A percentile compares a stretch with the other conserved stretches of the same genome.
Evolutionary conservation across 768 basidiomycete genomes (phyloP).

Genomic region (Chalciporus piperatus): DNA sequence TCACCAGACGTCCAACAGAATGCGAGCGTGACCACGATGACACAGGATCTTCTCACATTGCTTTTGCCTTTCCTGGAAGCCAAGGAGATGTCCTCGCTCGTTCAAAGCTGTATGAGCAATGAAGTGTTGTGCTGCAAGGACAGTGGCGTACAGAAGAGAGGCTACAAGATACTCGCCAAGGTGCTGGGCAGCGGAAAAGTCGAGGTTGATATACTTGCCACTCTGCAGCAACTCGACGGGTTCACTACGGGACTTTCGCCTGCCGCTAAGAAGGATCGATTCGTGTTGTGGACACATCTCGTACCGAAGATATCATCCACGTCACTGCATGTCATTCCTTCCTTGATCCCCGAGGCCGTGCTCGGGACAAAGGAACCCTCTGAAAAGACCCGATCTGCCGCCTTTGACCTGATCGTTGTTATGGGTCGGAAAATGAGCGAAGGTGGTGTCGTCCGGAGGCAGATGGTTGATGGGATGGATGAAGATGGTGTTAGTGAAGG

Average conservation of each 20-base stretch:
- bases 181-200: constrained; percentile 65
- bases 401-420: constrained; percentile 84
- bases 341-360: constrained; percentile 90
- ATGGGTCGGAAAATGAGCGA: constrained; percentile 92
- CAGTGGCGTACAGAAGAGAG: constrained; percentile 92
- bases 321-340: constrained; percentile 79
- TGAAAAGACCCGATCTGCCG: constrained; percentile 83
- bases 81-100: constrained; percentile 59
- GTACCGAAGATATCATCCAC: constrained; percentile 66
- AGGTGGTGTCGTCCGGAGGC: constrained; percentile 80
- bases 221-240: constrained; percentile 65
- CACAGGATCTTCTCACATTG: constrained; percentile 82
- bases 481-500: constrained; percentile 47
- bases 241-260: constrained; percentile 63
- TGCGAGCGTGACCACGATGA: constrained; percentile 53
- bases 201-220: constrained; percentile 48
- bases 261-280: constrained; percentile 94
- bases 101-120: constrained; percentile 63
- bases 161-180: constrained; percentile 83
- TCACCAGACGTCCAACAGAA: constrained; percentile 33
- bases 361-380: constrained; percentile 97
- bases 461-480: constrained; percentile 81
- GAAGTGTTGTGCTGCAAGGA: constrained; percentile 75
- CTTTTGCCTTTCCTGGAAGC: constrained; percentile 72
- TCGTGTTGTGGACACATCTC: constrained; percentile 68